These are phyloP conservation scores for Coniella lustricola DNA, from an alignment of 2,329 filamentous ascomycete genomes.

Conservation along the genomic window DNA sequence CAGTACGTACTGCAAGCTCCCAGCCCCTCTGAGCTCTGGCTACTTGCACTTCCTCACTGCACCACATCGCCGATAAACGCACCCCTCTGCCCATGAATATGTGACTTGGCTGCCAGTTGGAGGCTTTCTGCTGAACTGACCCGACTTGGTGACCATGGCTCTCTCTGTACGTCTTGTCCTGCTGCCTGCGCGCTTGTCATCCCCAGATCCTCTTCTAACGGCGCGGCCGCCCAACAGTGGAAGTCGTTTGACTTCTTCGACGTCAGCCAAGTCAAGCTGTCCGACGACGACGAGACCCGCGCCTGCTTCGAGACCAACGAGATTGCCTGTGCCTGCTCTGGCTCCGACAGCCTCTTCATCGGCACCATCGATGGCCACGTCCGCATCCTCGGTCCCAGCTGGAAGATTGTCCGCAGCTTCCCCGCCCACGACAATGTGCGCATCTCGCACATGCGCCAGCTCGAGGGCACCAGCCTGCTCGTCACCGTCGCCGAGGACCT, in stretches of 20 bases:
- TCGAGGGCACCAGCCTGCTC: constrained; percentile 78
- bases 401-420: constrained; percentile 83
- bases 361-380: constrained; percentile 80
- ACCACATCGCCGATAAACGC: not conserved
- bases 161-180: not conserved
- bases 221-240: constrained; percentile 55
- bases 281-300: constrained; percentile 65
- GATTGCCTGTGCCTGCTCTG: constrained; percentile 76
- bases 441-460: constrained; percentile 87
- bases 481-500: constrained; percentile 86
- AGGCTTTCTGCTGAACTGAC: not conserved
- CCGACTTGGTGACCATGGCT: constrained; percentile 1
- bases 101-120: not conserved
- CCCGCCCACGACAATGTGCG: constrained; percentile 73
- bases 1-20: not conserved
- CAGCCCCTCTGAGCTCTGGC: not conserved
- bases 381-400: constrained; percentile 77
- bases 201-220: not conserved
- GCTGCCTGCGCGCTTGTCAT: not conserved
- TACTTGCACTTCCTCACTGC: not conserved
- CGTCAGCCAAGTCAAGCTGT: constrained; percentile 73
- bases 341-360: constrained; percentile 83
- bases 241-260: constrained; percentile 99
- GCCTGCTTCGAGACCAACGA: constrained; percentile 76
- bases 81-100: not conserved